Evolutionary conservation across 2,329 filamentous ascomycete genomes (phyloP).

Genomic region (Diaporthe vexans): DNA sequence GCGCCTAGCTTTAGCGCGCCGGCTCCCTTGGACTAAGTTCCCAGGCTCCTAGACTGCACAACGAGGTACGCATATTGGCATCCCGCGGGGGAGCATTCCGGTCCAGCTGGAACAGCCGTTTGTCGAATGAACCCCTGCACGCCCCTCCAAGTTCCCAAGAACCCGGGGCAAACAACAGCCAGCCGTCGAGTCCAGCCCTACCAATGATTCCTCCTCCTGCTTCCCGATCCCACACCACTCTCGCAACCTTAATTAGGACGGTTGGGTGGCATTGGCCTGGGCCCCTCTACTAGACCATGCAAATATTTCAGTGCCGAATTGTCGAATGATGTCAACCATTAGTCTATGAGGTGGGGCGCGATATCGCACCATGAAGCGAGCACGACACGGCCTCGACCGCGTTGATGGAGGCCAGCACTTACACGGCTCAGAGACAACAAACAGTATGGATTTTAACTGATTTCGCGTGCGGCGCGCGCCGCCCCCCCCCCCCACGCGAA

Average conservation of each 20-base stretch:
- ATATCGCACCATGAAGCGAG: background rate
- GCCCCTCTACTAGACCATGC: background rate
- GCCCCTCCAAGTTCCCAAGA: background rate
- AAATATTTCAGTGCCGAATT: constrained; percentile 7
- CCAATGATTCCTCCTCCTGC: constrained; percentile 10
- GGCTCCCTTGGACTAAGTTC: background rate
- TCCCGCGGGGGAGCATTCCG: constrained; percentile 20
- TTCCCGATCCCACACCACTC: constrained; percentile 23
- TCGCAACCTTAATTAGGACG: constrained; percentile 25
- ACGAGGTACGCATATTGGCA: background rate
- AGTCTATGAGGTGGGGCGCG: no score
- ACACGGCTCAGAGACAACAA: background rate
- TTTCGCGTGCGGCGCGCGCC: background rate
- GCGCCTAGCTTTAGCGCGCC: constrained; percentile 16
- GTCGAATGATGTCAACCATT: constrained; percentile 9
- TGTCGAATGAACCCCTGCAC: background rate
- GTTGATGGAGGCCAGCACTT: background rate
- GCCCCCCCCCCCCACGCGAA: background rate
- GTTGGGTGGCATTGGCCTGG: constrained; percentile 25
- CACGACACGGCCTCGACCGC: background rate
- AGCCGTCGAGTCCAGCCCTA: background rate
- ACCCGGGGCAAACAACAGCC: constrained; percentile 10
- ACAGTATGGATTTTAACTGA: background rate
- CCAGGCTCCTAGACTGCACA: no score
- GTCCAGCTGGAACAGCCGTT: constrained; percentile 15